phyloP scores from a whole-genome alignment of 768 basidiomycete species.

The Lentinula aciculospora region DNA sequence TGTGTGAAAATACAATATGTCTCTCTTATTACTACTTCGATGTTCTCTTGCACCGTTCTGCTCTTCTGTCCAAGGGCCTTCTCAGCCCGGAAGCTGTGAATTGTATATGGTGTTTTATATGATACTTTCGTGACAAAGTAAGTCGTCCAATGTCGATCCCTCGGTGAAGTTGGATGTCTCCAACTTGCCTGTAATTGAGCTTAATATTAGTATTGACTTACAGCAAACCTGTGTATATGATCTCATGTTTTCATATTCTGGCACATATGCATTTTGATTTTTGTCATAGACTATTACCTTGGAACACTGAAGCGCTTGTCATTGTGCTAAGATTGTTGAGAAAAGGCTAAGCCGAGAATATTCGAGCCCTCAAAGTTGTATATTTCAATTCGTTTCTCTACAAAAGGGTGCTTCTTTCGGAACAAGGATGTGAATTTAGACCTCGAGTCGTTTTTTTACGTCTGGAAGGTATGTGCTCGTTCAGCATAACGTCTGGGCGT shows the following conservation, averaged over 20 bases:
- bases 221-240: neutral
- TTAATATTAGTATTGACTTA: neutral
- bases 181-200: neutral
- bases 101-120: too few species aligned
- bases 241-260: neutral
- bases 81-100: too few species aligned
- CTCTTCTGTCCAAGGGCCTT: too few species aligned
- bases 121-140: too few species aligned
- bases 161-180: neutral
- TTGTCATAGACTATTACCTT: neutral
- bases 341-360: neutral
- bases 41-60: neutral
- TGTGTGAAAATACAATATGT: neutral
- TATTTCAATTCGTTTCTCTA: neutral
- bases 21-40: neutral
- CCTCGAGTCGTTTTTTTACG: neutral
- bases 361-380: neutral
- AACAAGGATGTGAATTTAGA: neutral
- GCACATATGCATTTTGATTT: neutral
- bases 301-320: neutral
- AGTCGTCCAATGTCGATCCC: neutral
- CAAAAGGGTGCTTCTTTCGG: neutral
- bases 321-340: neutral
- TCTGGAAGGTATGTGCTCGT: neutral
- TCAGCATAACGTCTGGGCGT: neutral